A percentile compares a stretch with the other conserved stretches of the same genome.
phyloP scores from a whole-genome alignment of 176 grass and related monocot species.

The Ananas comosus region DNA sequence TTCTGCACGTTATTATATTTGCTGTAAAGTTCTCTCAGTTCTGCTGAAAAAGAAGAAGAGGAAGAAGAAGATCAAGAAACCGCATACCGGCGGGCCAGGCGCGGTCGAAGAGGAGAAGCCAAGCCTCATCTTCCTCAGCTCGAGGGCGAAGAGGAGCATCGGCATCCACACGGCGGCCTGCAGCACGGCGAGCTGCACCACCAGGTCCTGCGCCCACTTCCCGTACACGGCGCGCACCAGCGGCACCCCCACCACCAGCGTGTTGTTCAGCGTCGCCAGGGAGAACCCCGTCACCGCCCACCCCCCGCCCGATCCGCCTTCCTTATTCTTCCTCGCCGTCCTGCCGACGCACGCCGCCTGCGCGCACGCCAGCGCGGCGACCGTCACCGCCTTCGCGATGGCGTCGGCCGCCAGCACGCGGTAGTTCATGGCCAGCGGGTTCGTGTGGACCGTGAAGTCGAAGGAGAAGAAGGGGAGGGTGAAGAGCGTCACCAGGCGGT shows the following conservation, averaged over 20 bases:
- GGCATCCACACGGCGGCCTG: conserved; percentile 53
- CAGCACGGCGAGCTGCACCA: conserved; percentile 77
- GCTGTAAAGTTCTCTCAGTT: no score
- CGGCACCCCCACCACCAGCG: conserved; percentile 56
- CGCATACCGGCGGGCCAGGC: no score
- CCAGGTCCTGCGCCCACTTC: conserved; percentile 49
- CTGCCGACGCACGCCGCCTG: conserved; percentile 22
- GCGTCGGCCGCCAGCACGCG: conserved; percentile 65
- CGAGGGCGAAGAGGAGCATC: conserved; percentile 46
- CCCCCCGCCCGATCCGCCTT: neutral
- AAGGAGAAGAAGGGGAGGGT: conserved; percentile 82
- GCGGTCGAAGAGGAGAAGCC: no score
- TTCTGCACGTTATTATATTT: no score
- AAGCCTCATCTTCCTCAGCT: conserved; percentile 42
- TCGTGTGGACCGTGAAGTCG: conserved; percentile 54
- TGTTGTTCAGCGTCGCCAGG: conserved; percentile 63
- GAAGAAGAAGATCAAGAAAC: no score
- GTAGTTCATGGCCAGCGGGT: conserved; percentile 64
- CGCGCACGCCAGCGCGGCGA: conserved; percentile 21
- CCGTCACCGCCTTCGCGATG: conserved; percentile 47
- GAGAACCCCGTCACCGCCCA: conserved; percentile 76
- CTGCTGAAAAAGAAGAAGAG: no score
- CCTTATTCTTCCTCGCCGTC: neutral
- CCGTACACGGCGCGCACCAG: conserved; percentile 44
- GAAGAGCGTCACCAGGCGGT: conserved; percentile 82